Percentiles rank a stretch among this genome's conserved stretches.
These are phyloP conservation scores for Hericium rajendrae DNA, from an alignment of 768 basidiomycete species.

Conservation along the genomic window DNA sequence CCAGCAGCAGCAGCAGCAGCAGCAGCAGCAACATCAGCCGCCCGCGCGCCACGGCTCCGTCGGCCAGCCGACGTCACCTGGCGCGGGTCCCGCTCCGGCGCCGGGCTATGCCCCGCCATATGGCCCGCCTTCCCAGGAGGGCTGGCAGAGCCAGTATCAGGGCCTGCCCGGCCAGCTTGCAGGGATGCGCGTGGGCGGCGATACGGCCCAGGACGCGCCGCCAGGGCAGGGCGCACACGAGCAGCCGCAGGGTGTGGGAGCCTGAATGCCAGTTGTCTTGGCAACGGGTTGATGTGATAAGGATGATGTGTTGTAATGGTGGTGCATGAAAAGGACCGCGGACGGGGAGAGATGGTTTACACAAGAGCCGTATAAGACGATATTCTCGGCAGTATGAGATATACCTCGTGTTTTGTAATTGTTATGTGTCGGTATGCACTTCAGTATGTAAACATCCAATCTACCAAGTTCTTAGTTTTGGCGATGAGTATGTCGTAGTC, in stretches of 20 bases:
- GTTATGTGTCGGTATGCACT: too few relatives aligned
- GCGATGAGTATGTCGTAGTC: too few relatives aligned
- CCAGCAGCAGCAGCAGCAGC: slow-evolving; percentile 3
- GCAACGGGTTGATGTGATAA: too few relatives aligned
- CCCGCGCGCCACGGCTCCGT: slow-evolving; percentile 1
- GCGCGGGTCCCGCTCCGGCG: background rate
- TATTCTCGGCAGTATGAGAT: too few relatives aligned
- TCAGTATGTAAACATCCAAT: too few relatives aligned
- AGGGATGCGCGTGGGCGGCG: slow-evolving; percentile 12
- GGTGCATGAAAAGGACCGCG: too few relatives aligned
- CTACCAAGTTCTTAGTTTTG: too few relatives aligned
- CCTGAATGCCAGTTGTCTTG: background rate
- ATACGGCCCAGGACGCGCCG: background rate
- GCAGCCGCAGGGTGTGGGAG: background rate
- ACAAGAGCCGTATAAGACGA: too few relatives aligned
- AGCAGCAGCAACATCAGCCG: slow-evolving; percentile 5
- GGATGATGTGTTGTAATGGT: too few relatives aligned
- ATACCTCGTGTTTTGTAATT: too few relatives aligned
- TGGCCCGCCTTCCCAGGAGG: background rate
- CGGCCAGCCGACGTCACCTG: slow-evolving; percentile 10
- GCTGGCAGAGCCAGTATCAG: slow-evolving; percentile 5
- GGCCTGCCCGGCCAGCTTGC: slow-evolving; percentile 7
- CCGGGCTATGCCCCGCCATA: background rate
- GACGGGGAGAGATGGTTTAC: too few relatives aligned
- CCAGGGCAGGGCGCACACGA: background rate